Conservation (phyloP, 2,329 filamentous ascomycete genomes). For the Daldinia eschscholtzii region DNA sequence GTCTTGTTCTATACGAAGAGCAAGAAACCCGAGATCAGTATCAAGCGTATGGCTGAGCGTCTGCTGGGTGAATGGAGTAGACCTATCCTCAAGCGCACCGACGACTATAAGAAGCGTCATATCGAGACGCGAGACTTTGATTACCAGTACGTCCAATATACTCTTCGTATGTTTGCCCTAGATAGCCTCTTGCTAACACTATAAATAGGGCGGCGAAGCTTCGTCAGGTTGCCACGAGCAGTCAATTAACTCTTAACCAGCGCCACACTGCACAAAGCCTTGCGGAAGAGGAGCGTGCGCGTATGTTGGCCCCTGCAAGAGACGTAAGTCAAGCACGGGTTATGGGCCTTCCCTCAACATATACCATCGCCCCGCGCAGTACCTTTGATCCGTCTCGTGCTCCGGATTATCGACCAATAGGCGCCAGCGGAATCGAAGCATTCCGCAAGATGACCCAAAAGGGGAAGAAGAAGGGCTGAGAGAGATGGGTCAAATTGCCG, state of each 20-base stretch:
- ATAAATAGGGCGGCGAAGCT: constrained; percentile 64
- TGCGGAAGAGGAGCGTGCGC: constrained; percentile 67
- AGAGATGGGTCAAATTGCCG: neutral
- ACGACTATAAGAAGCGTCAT: constrained; percentile 90
- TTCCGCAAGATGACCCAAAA: constrained; percentile 76
- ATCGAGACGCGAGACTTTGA: constrained; percentile 74
- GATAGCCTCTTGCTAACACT: constrained; percentile 26
- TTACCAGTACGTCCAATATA: constrained; percentile 64
- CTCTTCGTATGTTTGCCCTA: neutral
- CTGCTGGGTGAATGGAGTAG: constrained; percentile 96
- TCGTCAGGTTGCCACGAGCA: constrained; percentile 59
- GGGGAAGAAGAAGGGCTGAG: constrained; percentile 63
- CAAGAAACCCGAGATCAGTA: constrained; percentile 86
- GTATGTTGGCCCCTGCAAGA: constrained; percentile 68
- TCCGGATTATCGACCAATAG: constrained; percentile 70
- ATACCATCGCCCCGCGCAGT: constrained; percentile 71
- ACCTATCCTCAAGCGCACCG: constrained; percentile 91
- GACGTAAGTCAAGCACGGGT: constrained; percentile 69
- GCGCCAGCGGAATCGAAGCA: constrained; percentile 72
- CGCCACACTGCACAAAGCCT: constrained; percentile 46
- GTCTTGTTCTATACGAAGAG: constrained; percentile 97
- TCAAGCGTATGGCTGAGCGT: constrained; percentile 94
- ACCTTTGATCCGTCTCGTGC: constrained; percentile 68
- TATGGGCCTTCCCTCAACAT: constrained; percentile 66
- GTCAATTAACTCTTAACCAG: constrained; percentile 53